Evolutionary conservation across 163 green algal species (phyloP), one percentile per base, ranked within the genome.

Genomic region (Chlorella variabilis): DNA sequence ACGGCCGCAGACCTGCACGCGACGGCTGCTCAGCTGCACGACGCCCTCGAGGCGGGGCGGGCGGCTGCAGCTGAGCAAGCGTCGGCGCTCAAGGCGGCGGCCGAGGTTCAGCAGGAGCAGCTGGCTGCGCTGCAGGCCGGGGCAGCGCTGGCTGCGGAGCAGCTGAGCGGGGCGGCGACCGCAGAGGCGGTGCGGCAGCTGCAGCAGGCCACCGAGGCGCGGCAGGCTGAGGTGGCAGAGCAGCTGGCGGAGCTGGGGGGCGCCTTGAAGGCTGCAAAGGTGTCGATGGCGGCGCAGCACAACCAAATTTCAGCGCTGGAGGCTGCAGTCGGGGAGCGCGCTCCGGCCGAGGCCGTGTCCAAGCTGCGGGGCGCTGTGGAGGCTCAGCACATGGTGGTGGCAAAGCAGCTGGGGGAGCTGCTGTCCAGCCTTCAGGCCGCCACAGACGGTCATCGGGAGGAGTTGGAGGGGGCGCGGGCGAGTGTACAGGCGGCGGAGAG

Each of bases 301-400:
- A 56, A 80, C 54, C 54, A 63, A 36, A 54, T 80, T 54, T 36
- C 36, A 9, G 54, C 36, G 20, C 36, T 80, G 56, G 73, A 80
- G 56, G 36, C 38, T 2, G 56, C 38, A 0, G 17, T 33, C 1
- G 25, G 21, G 18, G 8, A 29, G 38, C 56, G 56, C 38, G 73
- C 56, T 2, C n/a, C 73, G 0, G n/a, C 73, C 15, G 56, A 31
- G 1, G 56, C 59, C 11, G 56, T 80, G 34, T 11, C 41, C 27
- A 29, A 67, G 38, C 54, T 71, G 56, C 25, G 38, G 4, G 73
- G 51, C 13, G 31, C 7, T 13, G 17, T 69, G 27, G 25, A 48
- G 38, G 36, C 21, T 18, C 51, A 51, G 36, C 54, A 80, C 13
- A 27, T 21, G 7, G 59, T 27, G n/a, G 59, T 67, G n/a, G 59